Percentiles rank a stretch among this genome's conserved stretches.
phyloP scores from a whole-genome alignment of 2,329 filamentous ascomycete genomes.

The Pseudogymnoascus destructans region DNA sequence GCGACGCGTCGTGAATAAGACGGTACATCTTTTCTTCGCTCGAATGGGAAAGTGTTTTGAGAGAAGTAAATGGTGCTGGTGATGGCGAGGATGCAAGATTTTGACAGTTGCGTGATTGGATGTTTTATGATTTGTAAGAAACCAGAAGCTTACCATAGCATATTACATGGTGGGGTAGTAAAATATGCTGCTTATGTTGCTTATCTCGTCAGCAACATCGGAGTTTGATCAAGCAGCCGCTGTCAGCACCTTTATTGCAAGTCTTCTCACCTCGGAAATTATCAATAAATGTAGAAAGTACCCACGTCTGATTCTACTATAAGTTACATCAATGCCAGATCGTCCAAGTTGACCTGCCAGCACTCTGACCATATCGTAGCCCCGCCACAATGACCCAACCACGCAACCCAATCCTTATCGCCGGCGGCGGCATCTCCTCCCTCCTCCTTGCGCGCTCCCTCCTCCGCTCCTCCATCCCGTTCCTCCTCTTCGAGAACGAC shows the following conservation, averaged over 20 bases:
- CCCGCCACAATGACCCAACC: background rate
- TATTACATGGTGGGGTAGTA: background rate
- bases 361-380: background rate
- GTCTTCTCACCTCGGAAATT: background rate
- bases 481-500: constrained; percentile 32
- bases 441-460: constrained; percentile 29
- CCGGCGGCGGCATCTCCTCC: constrained; percentile 29
- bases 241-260: background rate
- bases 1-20: background rate
- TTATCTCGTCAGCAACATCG: background rate
- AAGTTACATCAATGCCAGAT: background rate
- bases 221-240: background rate
- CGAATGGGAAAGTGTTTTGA: background rate
- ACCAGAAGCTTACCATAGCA: background rate
- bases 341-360: background rate
- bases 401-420: constrained; percentile 31
- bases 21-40: background rate
- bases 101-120: background rate
- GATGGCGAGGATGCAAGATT: background rate
- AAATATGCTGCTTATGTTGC: background rate
- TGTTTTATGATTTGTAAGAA: constrained; percentile 3
- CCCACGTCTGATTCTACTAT: background rate
- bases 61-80: background rate
- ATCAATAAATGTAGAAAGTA: background rate
- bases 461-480: constrained; percentile 27